Evolutionary conservation across 2,329 filamentous ascomycete genomes (phyloP), one percentile per base, ranked within the genome.

Genomic region (Paraphaeosphaeria minitans): DNA sequence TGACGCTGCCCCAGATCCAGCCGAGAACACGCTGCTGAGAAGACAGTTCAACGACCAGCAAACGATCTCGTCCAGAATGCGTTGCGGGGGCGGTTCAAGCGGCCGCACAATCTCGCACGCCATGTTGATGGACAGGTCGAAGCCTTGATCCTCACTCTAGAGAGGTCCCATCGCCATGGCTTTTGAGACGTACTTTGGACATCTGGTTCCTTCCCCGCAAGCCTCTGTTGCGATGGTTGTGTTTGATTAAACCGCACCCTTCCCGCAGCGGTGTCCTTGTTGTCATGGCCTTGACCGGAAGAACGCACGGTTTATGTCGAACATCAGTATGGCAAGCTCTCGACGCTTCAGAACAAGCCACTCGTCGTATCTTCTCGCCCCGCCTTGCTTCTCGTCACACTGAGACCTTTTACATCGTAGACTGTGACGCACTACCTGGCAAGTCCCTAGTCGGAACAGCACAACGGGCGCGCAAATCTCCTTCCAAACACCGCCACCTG

Each of bases 91-190:
- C 37, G 58, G 57, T 59, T 52, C 41, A 42, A 60, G 58, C 45
- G 50, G 55, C 61, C 56, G 57, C 58, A 53, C 56, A 50, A 55
- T 47, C 51, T 55, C 62, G 60, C 63, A 61, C 56, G 46, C 60
- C 51, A 61, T 61, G 43, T 63, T 49, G 56, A 68, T 66, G 61
- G 75, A 77, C 74, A 78, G 74, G 75, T 63, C 76, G 68, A 75
- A 64, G 67, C 76, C 74, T 77, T 77, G 75, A 77, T 67, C 70
- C 74, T 76, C 75, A 75, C 74, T 73, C 72, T 67, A 60, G 72
- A 74, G 74, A 77, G 72, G 75, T 76, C 75, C 75, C 67, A 55
- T 65, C 62, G 53, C 54, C 51, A 65, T 56, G 57, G 59, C 51
- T 59, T 49, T 59, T 57, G 53, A 53, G 55, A 55, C 60, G 48